Evolutionary conservation across 2,329 filamentous ascomycete genomes (phyloP).

Genomic region (Mycosphaerella sp.): DNA sequence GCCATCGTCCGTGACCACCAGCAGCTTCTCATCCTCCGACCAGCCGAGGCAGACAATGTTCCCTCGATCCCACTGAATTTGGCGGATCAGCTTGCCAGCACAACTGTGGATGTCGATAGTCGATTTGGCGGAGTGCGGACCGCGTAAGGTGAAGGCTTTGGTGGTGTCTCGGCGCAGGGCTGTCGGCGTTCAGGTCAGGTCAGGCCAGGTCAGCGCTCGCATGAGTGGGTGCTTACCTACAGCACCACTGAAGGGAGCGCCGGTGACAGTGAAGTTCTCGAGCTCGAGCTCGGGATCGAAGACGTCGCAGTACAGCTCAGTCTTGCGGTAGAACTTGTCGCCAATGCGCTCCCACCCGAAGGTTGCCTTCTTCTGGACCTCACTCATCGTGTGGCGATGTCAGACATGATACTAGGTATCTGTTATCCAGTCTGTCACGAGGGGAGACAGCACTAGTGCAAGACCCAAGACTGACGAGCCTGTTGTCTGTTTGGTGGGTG

Average conservation of each 20-base stretch:
- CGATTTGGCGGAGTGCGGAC: constrained; percentile 64
- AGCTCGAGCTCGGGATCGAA: constrained; percentile 92
- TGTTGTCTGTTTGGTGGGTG: too few relatives aligned
- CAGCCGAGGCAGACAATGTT: constrained; percentile 83
- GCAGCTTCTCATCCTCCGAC: constrained; percentile 89
- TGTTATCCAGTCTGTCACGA: neutral
- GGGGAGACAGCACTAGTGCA: neutral
- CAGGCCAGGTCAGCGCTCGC: constrained; percentile 25
- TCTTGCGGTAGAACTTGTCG: constrained; percentile 91
- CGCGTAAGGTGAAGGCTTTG: constrained; percentile 73
- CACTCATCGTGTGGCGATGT: constrained; percentile 8
- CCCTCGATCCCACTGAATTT: constrained; percentile 73
- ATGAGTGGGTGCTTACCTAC: constrained; percentile 57
- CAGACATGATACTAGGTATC: neutral
- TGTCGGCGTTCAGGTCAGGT: constrained; percentile 35
- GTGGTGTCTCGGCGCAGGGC: constrained; percentile 83
- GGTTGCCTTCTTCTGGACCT: constrained; percentile 52
- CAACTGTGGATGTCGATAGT: constrained; percentile 93
- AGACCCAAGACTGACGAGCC: too few relatives aligned
- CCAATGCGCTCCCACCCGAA: constrained; percentile 93
- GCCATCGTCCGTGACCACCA: constrained; percentile 84
- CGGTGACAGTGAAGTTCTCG: constrained; percentile 86
- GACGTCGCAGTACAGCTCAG: constrained; percentile 83
- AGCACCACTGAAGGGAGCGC: constrained; percentile 88
- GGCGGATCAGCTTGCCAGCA: constrained; percentile 71